Conservation (phyloP, 2,329 filamentous ascomycete species). For the Karstenula rhodostoma region DNA sequence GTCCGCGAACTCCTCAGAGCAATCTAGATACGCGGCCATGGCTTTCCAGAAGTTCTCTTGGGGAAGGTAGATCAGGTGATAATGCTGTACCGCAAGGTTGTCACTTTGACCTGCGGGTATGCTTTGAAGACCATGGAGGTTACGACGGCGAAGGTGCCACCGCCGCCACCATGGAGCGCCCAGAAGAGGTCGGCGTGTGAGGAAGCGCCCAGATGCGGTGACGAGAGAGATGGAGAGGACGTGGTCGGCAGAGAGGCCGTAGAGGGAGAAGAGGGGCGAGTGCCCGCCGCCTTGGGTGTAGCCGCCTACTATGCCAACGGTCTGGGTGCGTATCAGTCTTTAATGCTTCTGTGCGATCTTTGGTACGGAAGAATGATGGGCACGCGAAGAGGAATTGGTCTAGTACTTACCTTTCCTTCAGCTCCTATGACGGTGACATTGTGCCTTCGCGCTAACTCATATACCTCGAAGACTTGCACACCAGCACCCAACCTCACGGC, state of each 20-base stretch:
- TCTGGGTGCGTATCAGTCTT: too few species aligned
- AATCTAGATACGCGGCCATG: constrained; percentile 10
- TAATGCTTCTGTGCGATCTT: too few species aligned
- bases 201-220: constrained; percentile 23
- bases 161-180: constrained; percentile 35
- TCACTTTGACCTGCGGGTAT: constrained; percentile 24
- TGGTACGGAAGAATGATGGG: too few species aligned
- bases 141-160: constrained; percentile 49
- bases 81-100: constrained; percentile 17
- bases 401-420: neutral
- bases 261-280: constrained; percentile 3
- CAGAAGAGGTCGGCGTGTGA: constrained; percentile 51
- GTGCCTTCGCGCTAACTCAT: neutral
- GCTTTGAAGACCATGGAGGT: constrained; percentile 37
- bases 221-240: constrained; percentile 15
- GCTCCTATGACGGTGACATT: neutral
- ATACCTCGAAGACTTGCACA: constrained; percentile 1
- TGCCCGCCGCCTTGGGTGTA: constrained; percentile 4
- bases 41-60: constrained; percentile 25
- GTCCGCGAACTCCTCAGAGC: constrained; percentile 17
- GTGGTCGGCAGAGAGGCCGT: constrained; percentile 1
- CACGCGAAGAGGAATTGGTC: too few species aligned
- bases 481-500: neutral
- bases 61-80: neutral
- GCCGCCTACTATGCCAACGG: neutral